A percentile compares a stretch with the other conserved stretches of the same genome.
Conservation (phyloP, 306 rosid genomes). For the Quercus berberidifolia region DNA sequence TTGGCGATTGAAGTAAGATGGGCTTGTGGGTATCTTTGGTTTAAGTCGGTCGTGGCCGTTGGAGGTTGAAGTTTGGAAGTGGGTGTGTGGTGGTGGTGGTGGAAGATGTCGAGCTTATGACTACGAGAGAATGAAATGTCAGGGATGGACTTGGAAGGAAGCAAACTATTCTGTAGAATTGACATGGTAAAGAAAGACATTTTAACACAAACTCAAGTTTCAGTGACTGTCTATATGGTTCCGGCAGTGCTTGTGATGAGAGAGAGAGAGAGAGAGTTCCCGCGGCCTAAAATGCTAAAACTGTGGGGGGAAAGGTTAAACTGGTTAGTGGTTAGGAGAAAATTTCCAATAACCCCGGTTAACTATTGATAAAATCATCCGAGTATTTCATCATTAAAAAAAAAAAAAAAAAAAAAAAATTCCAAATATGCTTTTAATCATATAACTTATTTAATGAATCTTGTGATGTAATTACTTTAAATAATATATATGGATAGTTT, state of each 20-base stretch:
- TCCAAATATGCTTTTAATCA: too few relatives aligned
- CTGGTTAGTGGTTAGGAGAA: too few relatives aligned
- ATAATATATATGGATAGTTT: too few relatives aligned
- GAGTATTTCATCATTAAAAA: too few relatives aligned
- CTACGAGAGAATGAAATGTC: conserved; percentile 4
- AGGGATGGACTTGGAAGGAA: not conserved
- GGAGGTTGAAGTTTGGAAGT: conserved; percentile 13
- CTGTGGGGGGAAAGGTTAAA: too few relatives aligned
- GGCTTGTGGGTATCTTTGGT: not conserved
- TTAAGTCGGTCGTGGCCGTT: not conserved
- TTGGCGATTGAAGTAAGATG: conserved; percentile 7
- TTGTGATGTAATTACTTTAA: too few relatives aligned
- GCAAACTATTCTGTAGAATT: conserved; percentile 12
- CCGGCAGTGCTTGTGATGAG: not conserved
- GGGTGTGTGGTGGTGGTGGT: not conserved
- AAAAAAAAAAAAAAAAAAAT: too few relatives aligned
- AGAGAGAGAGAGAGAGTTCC: too few relatives aligned
- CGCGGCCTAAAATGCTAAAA: too few relatives aligned
- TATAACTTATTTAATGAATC: too few relatives aligned
- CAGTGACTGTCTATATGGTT: not conserved
- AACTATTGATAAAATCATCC: too few relatives aligned
- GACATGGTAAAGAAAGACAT: conserved; percentile 17
- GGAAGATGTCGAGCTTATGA: conserved; percentile 12
- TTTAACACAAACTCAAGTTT: not conserved
- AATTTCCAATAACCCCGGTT: too few relatives aligned